Evolutionary conservation across 805 yeast species (phyloP).

Genomic region (Candida corydali): DNA sequence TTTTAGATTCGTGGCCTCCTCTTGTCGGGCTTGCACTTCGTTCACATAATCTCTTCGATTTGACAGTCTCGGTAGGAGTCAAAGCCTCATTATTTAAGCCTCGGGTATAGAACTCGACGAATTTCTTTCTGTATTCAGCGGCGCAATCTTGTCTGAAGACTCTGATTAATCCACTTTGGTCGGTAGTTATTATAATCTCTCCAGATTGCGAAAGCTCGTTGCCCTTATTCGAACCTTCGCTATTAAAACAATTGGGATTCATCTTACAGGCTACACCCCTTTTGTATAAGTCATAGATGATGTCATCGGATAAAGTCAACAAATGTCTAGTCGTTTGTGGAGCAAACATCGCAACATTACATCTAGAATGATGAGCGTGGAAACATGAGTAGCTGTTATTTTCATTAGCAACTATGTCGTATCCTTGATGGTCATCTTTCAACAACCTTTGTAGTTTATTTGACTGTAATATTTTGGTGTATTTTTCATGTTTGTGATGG

Average conservation of each 20-base stretch:
- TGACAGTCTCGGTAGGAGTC: slow-evolving; percentile 1
- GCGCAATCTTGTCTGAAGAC: slow-evolving; percentile 82
- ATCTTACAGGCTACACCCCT: slow-evolving; percentile 16
- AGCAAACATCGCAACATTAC: slow-evolving; percentile 75
- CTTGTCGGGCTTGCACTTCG: slow-evolving; percentile 7
- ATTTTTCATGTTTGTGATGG: slow-evolving; percentile 23
- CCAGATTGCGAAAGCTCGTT: slow-evolving; percentile 4
- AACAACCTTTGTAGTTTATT: slow-evolving; percentile 24
- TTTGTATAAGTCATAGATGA: slow-evolving; percentile 59
- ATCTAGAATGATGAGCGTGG: slow-evolving; percentile 71
- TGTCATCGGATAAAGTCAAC: slow-evolving; percentile 71
- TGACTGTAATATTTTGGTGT: slow-evolving; percentile 25
- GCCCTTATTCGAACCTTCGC: slow-evolving; percentile 6
- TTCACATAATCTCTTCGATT: slow-evolving; percentile 1
- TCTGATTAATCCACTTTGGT: slow-evolving; percentile 65
- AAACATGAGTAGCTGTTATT: slow-evolving; percentile 64
- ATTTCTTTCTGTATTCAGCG: slow-evolving; percentile 27
- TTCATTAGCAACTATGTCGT: slow-evolving; percentile 37
- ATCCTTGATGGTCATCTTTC: slow-evolving; percentile 16
- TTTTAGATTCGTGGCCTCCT: background rate
- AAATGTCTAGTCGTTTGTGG: slow-evolving; percentile 64
- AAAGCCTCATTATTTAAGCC: slow-evolving; percentile 5
- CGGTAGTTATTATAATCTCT: slow-evolving; percentile 71
- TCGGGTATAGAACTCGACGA: slow-evolving; percentile 14
- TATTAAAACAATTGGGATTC: background rate